Percentiles rank a stretch among this genome's conserved stretches.
These are phyloP conservation scores for Allium cepa DNA, from an alignment of 106 monocot genomes.

Conservation along the genomic window DNA sequence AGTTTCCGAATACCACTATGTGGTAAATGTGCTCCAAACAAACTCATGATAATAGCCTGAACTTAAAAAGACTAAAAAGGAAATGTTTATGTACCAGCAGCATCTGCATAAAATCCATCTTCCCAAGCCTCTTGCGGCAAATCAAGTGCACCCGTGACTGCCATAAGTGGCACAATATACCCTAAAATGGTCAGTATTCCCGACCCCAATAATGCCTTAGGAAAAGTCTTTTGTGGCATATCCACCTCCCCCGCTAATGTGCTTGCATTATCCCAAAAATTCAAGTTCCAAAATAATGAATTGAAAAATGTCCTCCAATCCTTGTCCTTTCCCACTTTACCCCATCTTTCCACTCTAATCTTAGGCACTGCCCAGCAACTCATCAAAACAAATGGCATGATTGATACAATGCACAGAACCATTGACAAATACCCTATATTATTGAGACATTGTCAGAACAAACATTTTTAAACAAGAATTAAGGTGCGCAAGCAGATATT, in stretches of 20 bases:
- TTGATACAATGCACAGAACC: conserved; percentile 37
- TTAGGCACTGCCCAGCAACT: conserved; percentile 36
- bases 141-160: conserved; percentile 56
- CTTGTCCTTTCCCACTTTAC: conserved; percentile 13
- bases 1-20: too few species aligned
- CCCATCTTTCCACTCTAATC: conserved; percentile 42
- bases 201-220: conserved; percentile 49
- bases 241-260: conserved; percentile 88
- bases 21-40: too few species aligned
- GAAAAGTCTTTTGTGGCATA: conserved; percentile 54
- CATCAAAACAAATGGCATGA: conserved; percentile 59
- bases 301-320: conserved; percentile 82
- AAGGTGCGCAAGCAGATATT: too few species aligned
- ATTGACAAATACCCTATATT: conserved; percentile 38
- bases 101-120: conserved; percentile 68
- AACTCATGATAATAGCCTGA: too few species aligned
- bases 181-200: conserved; percentile 53
- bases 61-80: too few species aligned
- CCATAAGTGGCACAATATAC: conserved; percentile 71
- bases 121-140: conserved; percentile 41
- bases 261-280: conserved; percentile 86
- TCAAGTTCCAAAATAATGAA: conserved; percentile 82
- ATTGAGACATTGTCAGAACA: too few species aligned
- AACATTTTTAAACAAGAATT: too few species aligned
- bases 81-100: conserved; percentile 36